Conservation (phyloP, 257 asterid genomes). For the Solanum ossicruentum region DNA sequence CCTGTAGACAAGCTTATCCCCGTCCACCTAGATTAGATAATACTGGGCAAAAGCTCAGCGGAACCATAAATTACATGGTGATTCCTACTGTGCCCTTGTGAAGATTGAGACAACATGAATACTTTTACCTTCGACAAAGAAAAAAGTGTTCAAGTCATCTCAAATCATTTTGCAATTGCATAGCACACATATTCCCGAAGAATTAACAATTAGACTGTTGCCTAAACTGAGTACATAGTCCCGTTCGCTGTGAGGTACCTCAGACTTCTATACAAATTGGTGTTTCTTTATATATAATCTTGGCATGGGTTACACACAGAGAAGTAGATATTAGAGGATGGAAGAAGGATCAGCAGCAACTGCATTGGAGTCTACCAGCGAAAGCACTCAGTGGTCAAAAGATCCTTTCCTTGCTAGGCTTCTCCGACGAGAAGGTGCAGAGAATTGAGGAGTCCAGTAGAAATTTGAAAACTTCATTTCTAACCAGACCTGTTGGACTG, state of each 20-base stretch:
- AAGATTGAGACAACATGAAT: neutral
- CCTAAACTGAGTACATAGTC: neutral
- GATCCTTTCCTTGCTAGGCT: neutral
- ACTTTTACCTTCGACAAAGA: neutral
- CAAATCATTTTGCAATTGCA: neutral
- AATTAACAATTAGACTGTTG: neutral
- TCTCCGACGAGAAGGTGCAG: neutral
- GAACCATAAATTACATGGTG: neutral
- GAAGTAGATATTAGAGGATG: neutral
- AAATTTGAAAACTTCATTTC: neutral
- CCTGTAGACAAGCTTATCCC: neutral
- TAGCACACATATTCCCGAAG: neutral
- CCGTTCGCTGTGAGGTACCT: neutral
- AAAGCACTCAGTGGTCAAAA: neutral
- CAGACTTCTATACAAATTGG: neutral
- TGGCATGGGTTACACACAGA: neutral
- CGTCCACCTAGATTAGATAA: neutral
- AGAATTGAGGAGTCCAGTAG: neutral
- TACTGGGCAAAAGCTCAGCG: neutral
- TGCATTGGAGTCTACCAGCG: neutral
- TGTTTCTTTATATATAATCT: neutral
- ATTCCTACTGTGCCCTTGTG: neutral
- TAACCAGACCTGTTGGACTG: neutral
- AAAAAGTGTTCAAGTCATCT: neutral
- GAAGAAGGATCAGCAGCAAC: neutral